These are phyloP conservation scores for Trichoderma endophyticum DNA, from an alignment of 2,329 filamentous ascomycete genomes.

Conservation along the genomic window DNA sequence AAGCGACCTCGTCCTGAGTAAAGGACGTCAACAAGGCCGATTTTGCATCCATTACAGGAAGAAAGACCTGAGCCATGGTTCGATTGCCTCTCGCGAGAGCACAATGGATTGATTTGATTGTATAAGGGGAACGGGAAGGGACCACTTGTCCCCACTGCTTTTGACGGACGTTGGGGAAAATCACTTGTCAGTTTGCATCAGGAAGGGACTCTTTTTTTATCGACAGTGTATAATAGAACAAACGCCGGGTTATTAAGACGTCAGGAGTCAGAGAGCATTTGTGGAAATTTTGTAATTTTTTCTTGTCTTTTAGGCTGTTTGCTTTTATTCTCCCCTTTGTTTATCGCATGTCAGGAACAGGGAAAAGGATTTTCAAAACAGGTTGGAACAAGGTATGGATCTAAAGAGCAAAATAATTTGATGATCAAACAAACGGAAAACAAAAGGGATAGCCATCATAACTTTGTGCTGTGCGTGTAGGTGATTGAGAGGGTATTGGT, in stretches of 20 bases:
- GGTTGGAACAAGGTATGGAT: neutral
- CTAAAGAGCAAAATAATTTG: neutral
- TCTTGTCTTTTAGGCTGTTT: neutral
- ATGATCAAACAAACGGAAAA: neutral
- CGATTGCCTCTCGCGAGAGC: neutral
- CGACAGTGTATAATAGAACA: slow-evolving; percentile 18
- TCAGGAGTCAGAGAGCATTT: slow-evolving; percentile 3
- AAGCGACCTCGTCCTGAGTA: slow-evolving; percentile 75
- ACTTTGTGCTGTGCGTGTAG: neutral
- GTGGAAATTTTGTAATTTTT: neutral
- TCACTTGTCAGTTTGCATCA: slow-evolving; percentile 5
- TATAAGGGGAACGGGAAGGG: neutral
- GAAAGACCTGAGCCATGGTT: neutral
- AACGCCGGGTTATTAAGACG: slow-evolving; percentile 13
- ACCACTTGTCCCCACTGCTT: neutral
- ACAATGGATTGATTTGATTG: neutral
- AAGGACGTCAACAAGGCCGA: slow-evolving; percentile 15
- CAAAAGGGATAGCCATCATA: neutral
- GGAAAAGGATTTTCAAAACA: neutral
- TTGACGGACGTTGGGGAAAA: neutral
- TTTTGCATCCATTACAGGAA: neutral
- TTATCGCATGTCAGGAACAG: neutral
- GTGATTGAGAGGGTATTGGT: neutral
- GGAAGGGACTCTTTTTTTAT: neutral
- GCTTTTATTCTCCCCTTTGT: neutral